Evolutionary conservation across 2,329 filamentous ascomycete genomes (phyloP).

Genomic region (Pseudogymnoascus sp.): DNA sequence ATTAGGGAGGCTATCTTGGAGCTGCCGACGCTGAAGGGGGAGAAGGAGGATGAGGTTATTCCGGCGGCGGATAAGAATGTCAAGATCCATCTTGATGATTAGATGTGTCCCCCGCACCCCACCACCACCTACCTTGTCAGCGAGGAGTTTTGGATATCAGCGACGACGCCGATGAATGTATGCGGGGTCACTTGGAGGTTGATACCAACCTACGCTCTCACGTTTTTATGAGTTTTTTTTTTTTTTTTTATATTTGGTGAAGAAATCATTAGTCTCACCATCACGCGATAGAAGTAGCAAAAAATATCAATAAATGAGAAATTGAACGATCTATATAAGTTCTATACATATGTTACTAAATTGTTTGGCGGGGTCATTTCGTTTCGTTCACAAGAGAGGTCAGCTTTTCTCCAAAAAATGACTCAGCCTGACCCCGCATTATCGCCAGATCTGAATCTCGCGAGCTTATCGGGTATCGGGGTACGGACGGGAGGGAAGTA

Average conservation of each 20-base stretch:
- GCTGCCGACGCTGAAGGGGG: constrained; percentile 58
- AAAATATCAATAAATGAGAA: neutral
- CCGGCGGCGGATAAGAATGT: constrained; percentile 52
- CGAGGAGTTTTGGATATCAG: constrained; percentile 4
- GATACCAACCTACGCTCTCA: neutral
- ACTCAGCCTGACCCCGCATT: constrained; percentile 1
- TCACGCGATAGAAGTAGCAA: neutral
- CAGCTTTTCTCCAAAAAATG: constrained; percentile 2
- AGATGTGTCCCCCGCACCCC: constrained; percentile 12
- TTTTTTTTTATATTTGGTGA: neutral
- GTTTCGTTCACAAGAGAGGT: neutral
- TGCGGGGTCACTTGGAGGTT: neutral
- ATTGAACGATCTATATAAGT: neutral
- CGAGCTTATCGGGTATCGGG: neutral
- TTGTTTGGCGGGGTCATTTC: neutral
- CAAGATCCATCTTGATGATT: constrained; percentile 50
- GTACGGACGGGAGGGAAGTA: neutral
- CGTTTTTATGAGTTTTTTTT: neutral
- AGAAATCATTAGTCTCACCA: neutral
- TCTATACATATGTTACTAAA: neutral
- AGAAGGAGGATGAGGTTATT: constrained; percentile 46
- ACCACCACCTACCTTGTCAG: neutral
- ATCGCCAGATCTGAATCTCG: constrained; percentile 3
- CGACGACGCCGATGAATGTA: neutral
- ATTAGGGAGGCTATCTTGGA: constrained; percentile 77